phyloP scores from a whole-genome alignment of 1,284 basidiomycete genomes.

The Meira nashicola region DNA sequence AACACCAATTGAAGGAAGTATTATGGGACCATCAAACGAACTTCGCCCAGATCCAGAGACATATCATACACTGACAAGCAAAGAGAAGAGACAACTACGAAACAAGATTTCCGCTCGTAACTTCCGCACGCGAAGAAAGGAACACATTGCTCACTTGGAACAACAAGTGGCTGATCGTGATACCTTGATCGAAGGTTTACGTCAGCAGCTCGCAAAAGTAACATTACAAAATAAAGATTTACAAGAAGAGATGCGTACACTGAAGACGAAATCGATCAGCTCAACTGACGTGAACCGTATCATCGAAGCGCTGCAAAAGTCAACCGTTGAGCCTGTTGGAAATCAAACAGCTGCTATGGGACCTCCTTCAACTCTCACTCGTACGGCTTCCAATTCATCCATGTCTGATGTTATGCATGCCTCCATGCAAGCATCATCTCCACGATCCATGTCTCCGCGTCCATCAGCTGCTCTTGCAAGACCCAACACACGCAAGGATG shows the following conservation, averaged over 20 bases:
- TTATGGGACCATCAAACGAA: conserved; percentile 29
- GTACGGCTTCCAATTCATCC: conserved; percentile 21
- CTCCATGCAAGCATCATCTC: conserved; percentile 25
- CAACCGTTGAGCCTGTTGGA: not conserved
- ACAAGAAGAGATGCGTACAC: conserved; percentile 50
- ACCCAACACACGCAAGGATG: conserved; percentile 39
- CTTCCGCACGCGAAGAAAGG: conserved; percentile 88
- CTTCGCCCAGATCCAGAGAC: conserved; percentile 61
- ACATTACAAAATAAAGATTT: conserved; percentile 78
- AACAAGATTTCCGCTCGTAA: conserved; percentile 96
- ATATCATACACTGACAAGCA: conserved; percentile 88
- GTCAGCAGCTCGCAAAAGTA: conserved; percentile 73
- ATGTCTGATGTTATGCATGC: conserved; percentile 13
- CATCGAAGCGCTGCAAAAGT: conserved; percentile 70
- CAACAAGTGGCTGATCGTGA: conserved; percentile 90
- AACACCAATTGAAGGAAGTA: conserved; percentile 20
- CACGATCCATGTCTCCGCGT: conserved; percentile 24
- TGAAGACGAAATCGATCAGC: conserved; percentile 64
- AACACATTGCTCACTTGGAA: conserved; percentile 89
- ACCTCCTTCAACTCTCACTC: conserved; percentile 9
- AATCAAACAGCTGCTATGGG: conserved; percentile 1
- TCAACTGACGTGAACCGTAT: conserved; percentile 40
- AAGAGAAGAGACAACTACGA: conserved; percentile 90
- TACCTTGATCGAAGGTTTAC: conserved; percentile 78
- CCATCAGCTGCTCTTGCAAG: conserved; percentile 23